Conservation (phyloP, 768 basidiomycete species). For the Rhizopogon rudus region DNA sequence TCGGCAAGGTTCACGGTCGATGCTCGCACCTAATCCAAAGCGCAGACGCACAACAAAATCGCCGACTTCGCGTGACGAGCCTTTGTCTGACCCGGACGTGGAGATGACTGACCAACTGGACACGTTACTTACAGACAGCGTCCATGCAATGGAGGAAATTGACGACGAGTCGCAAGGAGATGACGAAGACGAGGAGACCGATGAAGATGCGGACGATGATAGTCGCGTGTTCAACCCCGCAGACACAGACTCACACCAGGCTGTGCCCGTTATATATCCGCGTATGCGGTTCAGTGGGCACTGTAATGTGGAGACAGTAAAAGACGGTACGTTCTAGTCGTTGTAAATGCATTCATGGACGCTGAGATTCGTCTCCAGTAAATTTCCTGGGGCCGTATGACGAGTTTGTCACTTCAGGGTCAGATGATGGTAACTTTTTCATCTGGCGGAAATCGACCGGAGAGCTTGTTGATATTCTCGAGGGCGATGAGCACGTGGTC, state of each 20-base stretch:
- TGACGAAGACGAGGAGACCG: constrained; percentile 25
- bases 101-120: constrained; percentile 4
- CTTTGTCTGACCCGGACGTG: neutral
- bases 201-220: constrained; percentile 30
- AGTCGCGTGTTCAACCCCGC: constrained; percentile 20
- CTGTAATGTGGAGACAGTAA: constrained; percentile 78
- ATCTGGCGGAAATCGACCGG: constrained; percentile 75
- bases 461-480: constrained; percentile 66
- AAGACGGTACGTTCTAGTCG: constrained; percentile 59
- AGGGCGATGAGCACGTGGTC: constrained; percentile 78
- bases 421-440: constrained; percentile 86
- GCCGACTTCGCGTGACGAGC: neutral
- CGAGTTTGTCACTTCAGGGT: constrained; percentile 78
- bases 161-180: constrained; percentile 24
- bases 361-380: constrained; percentile 38
- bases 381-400: constrained; percentile 80
- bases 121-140: constrained; percentile 9
- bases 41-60: constrained; percentile 10
- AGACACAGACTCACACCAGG: constrained; percentile 19
- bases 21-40: constrained; percentile 28
- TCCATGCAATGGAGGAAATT: constrained; percentile 20
- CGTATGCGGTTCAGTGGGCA: constrained; percentile 61
- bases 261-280: constrained; percentile 57
- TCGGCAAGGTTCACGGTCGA: constrained; percentile 12
- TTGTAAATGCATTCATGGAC: neutral